phyloP scores from a whole-genome alignment of 805 yeast species.

The Ogataea philodendri region DNA sequence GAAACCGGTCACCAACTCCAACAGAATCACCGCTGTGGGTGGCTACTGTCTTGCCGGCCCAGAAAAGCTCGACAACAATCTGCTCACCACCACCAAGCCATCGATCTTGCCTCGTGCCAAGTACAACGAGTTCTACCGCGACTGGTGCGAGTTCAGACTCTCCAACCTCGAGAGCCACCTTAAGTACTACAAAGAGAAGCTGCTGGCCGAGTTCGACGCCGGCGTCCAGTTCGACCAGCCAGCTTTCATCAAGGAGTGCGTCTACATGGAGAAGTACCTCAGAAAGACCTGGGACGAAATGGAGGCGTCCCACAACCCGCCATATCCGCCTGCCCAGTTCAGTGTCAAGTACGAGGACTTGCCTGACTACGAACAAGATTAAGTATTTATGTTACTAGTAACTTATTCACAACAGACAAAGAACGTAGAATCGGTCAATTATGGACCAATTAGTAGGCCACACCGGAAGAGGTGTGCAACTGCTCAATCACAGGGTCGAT shows the following conservation, averaged over 20 bases:
- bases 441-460: slow-evolving; percentile 25
- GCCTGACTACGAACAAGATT: slow-evolving; percentile 16
- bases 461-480: slow-evolving; percentile 72
- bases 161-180: slow-evolving; percentile 29
- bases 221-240: slow-evolving; percentile 33
- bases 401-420: too few species aligned
- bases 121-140: slow-evolving; percentile 34
- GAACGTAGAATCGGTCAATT: slow-evolving; percentile 2
- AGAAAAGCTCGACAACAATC: slow-evolving; percentile 31
- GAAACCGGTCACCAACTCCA: slow-evolving; percentile 38
- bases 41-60: slow-evolving; percentile 31
- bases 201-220: slow-evolving; percentile 16
- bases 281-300: slow-evolving; percentile 33
- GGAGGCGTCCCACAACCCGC: slow-evolving; percentile 30
- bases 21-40: slow-evolving; percentile 34
- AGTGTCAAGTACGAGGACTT: slow-evolving; percentile 25
- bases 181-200: slow-evolving; percentile 21
- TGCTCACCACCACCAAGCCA: slow-evolving; percentile 33
- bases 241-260: slow-evolving; percentile 28
- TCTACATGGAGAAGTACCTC: slow-evolving; percentile 31
- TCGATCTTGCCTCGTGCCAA: slow-evolving; percentile 34
- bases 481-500: slow-evolving; percentile 59
- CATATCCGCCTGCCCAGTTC: slow-evolving; percentile 29
- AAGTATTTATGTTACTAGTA: too few species aligned
- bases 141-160: slow-evolving; percentile 35